These are phyloP conservation scores for Macadamia integrifolia DNA, from an alignment of 164 flowering plant species.

Conservation along the genomic window DNA sequence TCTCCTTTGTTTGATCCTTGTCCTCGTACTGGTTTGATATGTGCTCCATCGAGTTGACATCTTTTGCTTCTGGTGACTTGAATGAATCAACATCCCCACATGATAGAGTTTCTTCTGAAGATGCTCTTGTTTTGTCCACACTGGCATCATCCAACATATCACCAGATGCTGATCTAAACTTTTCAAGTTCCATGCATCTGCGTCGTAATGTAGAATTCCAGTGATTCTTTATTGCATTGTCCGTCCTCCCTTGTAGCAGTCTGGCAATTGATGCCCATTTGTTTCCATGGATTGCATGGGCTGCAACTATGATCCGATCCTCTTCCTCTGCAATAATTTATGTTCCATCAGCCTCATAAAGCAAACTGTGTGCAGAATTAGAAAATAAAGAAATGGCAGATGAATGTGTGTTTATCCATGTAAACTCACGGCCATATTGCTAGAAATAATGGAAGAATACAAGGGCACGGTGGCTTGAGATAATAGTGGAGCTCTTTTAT, in stretches of 20 bases:
- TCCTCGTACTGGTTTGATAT: conserved; percentile 24
- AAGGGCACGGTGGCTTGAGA: no score
- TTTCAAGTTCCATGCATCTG: conserved; percentile 33
- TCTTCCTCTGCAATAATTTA: conserved; percentile 64
- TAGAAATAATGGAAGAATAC: no score
- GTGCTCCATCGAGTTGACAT: conserved; percentile 38
- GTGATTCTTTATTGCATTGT: conserved; percentile 88
- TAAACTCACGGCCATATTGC: no score
- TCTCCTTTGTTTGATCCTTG: conserved; percentile 17
- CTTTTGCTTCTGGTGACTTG: conserved; percentile 45
- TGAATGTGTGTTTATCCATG: no score
- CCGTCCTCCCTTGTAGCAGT: conserved; percentile 84
- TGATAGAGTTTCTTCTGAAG: conserved; percentile 81
- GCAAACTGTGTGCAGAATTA: neutral
- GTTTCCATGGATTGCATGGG: conserved; percentile 88
- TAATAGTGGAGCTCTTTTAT: no score
- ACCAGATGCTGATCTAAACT: conserved; percentile 22
- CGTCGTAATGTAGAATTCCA: conserved; percentile 93
- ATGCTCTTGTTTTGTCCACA: conserved; percentile 55
- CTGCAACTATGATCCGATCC: conserved; percentile 58
- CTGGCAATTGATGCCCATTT: conserved; percentile 87
- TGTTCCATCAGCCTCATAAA: conserved; percentile 12
- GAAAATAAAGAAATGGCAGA: neutral
- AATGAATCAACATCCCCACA: conserved; percentile 43
- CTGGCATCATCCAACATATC: conserved; percentile 43